Percentiles rank a stretch among this genome's conserved stretches.
Evolutionary conservation across 1,284 basidiomycete species (phyloP).

Genomic region (Heterobasidion annosum): DNA sequence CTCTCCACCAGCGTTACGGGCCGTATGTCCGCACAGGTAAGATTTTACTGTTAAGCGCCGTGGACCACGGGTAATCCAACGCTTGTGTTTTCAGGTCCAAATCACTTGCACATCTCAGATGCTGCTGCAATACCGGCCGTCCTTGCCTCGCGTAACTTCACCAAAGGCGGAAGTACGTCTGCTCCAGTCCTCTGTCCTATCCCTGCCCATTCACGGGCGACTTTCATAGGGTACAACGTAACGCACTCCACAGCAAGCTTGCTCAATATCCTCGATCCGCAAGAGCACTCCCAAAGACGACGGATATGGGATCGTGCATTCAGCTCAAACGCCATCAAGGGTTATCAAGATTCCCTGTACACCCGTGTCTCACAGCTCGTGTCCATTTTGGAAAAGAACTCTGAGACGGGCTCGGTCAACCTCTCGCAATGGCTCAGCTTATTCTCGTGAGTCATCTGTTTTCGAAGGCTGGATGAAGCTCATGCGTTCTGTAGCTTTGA

Average conservation of each 20-base stretch:
- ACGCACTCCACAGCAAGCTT: conserved; percentile 7
- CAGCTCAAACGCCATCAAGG: conserved; percentile 36
- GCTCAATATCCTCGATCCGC: conserved; percentile 21
- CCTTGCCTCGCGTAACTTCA: conserved; percentile 13
- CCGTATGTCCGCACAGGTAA: conserved; percentile 32
- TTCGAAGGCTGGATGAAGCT: background rate
- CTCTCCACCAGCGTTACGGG: conserved; percentile 33
- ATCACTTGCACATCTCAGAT: conserved; percentile 18
- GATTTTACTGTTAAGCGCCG: background rate
- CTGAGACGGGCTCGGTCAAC: conserved; percentile 21
- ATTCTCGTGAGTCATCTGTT: conserved; percentile 34
- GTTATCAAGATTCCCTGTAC: conserved; percentile 35
- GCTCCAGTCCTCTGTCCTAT: background rate
- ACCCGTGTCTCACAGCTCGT: conserved; percentile 2
- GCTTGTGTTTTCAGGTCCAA: conserved; percentile 13
- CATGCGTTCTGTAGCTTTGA: conserved; percentile 34
- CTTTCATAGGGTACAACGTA: background rate
- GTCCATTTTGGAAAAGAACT: conserved; percentile 10
- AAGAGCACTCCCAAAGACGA: conserved; percentile 36
- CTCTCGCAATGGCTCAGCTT: conserved; percentile 37
- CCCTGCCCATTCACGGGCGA: background rate
- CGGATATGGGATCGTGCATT: conserved; percentile 46
- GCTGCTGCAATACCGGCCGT: conserved; percentile 10
- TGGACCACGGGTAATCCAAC: background rate
- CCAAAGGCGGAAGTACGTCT: conserved; percentile 16